Evolutionary conservation across 2,329 filamentous ascomycete genomes (phyloP), one percentile per base, ranked within the genome.

Genomic region (Hypoxylon sp.): DNA sequence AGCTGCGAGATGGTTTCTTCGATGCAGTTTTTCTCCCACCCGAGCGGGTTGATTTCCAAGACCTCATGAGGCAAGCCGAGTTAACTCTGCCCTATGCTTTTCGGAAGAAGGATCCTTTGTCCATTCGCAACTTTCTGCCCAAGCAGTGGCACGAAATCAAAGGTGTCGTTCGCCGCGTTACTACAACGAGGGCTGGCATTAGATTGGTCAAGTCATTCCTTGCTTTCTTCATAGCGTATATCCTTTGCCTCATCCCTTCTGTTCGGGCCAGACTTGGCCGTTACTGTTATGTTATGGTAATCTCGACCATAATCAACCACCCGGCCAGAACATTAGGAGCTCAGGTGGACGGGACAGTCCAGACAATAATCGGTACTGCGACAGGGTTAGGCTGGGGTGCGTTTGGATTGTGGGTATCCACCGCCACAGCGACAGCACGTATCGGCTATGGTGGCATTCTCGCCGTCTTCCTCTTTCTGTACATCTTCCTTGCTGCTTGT

Each of bases 251-350:
- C 2, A 73, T 87, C 4, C 84, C 84, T 1, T 70, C 70, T 2
- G 78, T 83, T 3, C 78, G 79, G n/a, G 60, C 73, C n/a, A 85
- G 81, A 80, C 77, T 88, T 3, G 86, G 86, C 1, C 79, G 76
- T 14, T 84, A 87, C 68, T 80, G 79, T 66, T 88, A 87, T 68
- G 81, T 88, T 63, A 83, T 87, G 79, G 82, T 80, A 3, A 74
- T 89, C 49, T 88, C 86, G 2, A 78, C 83, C n/a, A 81, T 88
- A 18, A 70, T 88, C 45, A 88, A 88, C 61, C 86, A 89, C 68
- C 80, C 86, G 2, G 84, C 83, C 20, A 80, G 86, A 36, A 82
- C 84, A 1, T 70, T 88, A 53, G 86, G 86, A 4, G 82, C 85
- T 11, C 86, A 89, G 68, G 73, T 88, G 20, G 86, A 89, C 71